Percentiles rank a stretch among this genome's conserved stretches.
Evolutionary conservation across 371 early-diverging fungal species (phyloP).

Genomic region (Mucor piriformis): DNA sequence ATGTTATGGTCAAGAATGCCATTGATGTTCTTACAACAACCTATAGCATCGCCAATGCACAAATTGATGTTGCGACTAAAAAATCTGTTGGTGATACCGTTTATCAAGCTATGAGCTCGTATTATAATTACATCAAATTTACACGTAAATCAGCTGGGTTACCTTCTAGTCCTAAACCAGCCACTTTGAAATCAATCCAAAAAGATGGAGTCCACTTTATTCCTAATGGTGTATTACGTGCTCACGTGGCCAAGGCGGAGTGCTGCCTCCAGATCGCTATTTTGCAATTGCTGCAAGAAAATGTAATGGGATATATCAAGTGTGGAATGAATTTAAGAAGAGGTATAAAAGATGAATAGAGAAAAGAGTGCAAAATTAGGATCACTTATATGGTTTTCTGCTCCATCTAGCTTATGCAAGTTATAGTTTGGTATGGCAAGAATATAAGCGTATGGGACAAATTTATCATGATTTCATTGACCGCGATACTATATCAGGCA

Average conservation of each 20-base stretch:
- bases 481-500: constrained; percentile 54
- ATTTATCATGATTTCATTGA: constrained; percentile 51
- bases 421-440: constrained; percentile 58
- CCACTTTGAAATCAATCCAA: constrained; percentile 35
- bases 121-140: constrained; percentile 50
- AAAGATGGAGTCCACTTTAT: constrained; percentile 42
- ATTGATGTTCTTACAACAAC: constrained; percentile 56
- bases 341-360: constrained; percentile 38
- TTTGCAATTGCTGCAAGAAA: constrained; percentile 62
- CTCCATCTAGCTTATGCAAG: constrained; percentile 47
- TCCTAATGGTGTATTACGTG: constrained; percentile 65
- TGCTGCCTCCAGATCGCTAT: constrained; percentile 62
- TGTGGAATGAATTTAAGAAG: constrained; percentile 65
- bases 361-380: not conserved
- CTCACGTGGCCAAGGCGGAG: constrained; percentile 65
- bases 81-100: constrained; percentile 52
- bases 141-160: constrained; percentile 39
- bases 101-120: constrained; percentile 42
- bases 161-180: constrained; percentile 46
- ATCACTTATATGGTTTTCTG: not conserved
- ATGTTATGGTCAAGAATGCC: constrained; percentile 56
- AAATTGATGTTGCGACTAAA: constrained; percentile 63
- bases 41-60: constrained; percentile 58
- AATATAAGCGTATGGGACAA: constrained; percentile 58
- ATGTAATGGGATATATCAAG: constrained; percentile 63